Conservation (phyloP, 176 grass and related monocot species). For the Melocanna baccifera region DNA sequence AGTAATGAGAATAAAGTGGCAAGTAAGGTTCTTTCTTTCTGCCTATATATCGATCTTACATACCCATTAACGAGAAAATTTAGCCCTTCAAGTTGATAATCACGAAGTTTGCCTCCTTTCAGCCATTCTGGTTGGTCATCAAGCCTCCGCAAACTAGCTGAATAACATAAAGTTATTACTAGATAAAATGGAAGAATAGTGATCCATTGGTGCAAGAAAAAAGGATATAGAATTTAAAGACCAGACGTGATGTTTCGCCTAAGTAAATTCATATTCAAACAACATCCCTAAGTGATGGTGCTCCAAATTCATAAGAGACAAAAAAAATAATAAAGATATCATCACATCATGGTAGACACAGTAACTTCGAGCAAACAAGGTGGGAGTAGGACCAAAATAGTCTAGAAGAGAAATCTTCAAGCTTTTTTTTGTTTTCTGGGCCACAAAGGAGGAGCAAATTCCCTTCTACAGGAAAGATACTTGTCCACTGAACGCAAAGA, state of each 20-base stretch:
- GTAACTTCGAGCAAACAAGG: conserved; percentile 14
- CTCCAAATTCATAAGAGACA: not conserved
- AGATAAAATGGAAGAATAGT: conserved; percentile 13
- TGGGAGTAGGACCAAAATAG: not conserved
- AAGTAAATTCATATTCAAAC: not conserved
- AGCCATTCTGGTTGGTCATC: conserved; percentile 93
- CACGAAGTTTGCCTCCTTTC: conserved; percentile 94
- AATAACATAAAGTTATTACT: conserved; percentile 20
- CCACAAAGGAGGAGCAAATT: not conserved
- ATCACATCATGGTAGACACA: not conserved
- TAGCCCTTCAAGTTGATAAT: conserved; percentile 99
- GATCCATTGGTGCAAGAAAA: not conserved
- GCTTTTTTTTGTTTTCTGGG: conserved; percentile 17
- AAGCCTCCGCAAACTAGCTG: conserved; percentile 99
- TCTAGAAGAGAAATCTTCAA: conserved; percentile 1
- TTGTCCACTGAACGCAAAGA: not conserved
- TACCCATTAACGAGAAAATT: conserved; percentile 99
- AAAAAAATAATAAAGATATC: conserved; percentile 7
- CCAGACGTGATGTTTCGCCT: not conserved
- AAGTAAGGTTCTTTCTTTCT: conserved; percentile 24
- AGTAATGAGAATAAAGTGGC: conserved; percentile 1
- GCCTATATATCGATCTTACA: conserved; percentile 10
- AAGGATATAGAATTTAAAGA: not conserved
- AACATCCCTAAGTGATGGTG: not conserved
- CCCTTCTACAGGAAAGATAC: not conserved